Evolutionary conservation across 2,329 filamentous ascomycete genomes (phyloP).

Genomic region (Lizonia empirigonia): DNA sequence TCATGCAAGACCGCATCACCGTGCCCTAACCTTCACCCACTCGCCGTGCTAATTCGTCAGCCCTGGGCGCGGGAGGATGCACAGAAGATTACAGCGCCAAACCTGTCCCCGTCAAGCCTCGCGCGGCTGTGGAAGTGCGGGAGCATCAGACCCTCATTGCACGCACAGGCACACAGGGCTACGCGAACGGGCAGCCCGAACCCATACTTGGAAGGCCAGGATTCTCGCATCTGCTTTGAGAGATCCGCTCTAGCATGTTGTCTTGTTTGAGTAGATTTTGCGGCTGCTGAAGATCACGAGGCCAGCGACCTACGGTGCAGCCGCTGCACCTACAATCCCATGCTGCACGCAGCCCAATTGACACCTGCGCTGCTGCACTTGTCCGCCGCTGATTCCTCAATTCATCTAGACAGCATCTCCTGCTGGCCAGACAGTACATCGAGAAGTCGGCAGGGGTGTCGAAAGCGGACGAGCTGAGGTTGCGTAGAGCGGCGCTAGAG

Average conservation of each 20-base stretch:
- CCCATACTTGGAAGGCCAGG: too few species aligned
- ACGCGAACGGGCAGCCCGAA: conserved; percentile 14
- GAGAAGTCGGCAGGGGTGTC: background rate
- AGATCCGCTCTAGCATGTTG: background rate
- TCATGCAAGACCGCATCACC: conserved; percentile 23
- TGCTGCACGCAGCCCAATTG: background rate
- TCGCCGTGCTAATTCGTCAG: conserved; percentile 16
- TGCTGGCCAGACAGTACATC: background rate
- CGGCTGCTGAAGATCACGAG: background rate
- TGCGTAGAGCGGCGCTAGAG: conserved; percentile 1
- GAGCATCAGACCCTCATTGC: conserved; percentile 1
- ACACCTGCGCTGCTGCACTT: too few species aligned
- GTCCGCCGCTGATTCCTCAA: conserved; percentile 3
- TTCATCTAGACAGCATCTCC: conserved; percentile 2
- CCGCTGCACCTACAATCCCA: background rate
- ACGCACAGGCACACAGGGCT: conserved; percentile 1
- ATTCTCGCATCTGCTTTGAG: too few species aligned
- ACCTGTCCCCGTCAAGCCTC: conserved; percentile 5
- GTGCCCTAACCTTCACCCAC: conserved; percentile 13
- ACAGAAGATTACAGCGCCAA: conserved; percentile 17
- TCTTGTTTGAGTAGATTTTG: conserved; percentile 1
- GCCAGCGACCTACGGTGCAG: background rate
- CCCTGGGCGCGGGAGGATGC: conserved; percentile 17
- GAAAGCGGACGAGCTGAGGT: conserved; percentile 9
- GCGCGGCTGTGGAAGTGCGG: conserved; percentile 9